phyloP scores from a whole-genome alignment of 73 alveolate genomes.

The Durusdinium trenchii region DNA sequence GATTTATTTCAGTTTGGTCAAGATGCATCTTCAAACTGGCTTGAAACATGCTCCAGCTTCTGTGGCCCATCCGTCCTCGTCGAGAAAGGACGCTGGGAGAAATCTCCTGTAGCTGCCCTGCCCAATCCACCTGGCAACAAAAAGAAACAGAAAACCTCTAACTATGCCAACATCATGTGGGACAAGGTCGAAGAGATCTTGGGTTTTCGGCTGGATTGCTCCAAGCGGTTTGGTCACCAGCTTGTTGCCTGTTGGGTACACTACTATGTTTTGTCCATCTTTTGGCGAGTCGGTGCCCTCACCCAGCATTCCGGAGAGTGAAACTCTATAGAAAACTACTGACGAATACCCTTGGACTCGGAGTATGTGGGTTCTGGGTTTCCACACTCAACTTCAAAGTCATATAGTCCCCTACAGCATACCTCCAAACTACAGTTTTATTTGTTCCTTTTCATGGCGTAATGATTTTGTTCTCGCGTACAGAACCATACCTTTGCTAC shows the following conservation, averaged over 20 bases:
- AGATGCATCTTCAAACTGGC: background rate
- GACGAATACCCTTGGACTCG: too few relatives aligned
- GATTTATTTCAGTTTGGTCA: background rate
- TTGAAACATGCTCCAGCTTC: background rate
- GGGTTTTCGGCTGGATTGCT: background rate
- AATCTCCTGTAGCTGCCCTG: constrained; percentile 15
- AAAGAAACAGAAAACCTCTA: background rate
- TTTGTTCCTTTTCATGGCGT: too few relatives aligned
- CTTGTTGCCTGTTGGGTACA: background rate
- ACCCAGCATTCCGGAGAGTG: background rate
- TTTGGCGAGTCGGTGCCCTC: background rate
- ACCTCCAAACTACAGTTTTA: too few relatives aligned
- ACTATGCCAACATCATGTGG: background rate
- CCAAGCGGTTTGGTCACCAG: constrained; percentile 1
- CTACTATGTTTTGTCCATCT: background rate
- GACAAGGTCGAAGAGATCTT: background rate
- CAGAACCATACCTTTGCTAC: too few relatives aligned
- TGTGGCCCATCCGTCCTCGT: background rate
- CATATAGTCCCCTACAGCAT: too few relatives aligned
- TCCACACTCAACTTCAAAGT: too few relatives aligned
- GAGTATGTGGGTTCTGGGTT: too few relatives aligned
- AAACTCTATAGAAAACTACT: too few relatives aligned
- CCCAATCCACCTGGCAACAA: constrained; percentile 20
- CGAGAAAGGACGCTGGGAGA: constrained; percentile 22
- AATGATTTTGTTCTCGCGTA: too few relatives aligned